Evolutionary conservation across 495 filamentous ascomycete species (phyloP).

Genomic region (Entonaema liquescens): DNA sequence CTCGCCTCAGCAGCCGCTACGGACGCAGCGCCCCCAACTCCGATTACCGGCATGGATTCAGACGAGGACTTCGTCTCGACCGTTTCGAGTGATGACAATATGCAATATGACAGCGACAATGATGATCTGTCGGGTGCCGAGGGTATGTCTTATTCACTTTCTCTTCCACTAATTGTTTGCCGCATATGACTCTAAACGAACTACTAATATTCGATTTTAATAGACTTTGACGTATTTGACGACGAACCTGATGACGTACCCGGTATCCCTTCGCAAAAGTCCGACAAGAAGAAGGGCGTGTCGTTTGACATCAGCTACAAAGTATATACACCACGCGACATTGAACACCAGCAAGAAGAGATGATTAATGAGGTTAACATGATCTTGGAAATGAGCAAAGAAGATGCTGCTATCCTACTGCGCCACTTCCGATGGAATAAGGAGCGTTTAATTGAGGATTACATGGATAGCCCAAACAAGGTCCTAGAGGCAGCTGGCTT

Average conservation of each 20-base stretch:
- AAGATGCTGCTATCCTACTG: conserved; percentile 87
- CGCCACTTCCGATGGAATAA: conserved; percentile 94
- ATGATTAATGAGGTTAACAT: conserved; percentile 88
- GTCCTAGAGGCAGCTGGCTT: conserved; percentile 89
- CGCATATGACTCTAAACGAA: not conserved
- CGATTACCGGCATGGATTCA: conserved; percentile 87
- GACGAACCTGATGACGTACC: conserved; percentile 78
- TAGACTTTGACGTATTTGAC: conserved; percentile 72
- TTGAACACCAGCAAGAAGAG: conserved; percentile 80
- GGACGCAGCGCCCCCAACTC: conserved; percentile 65
- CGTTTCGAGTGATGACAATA: conserved; percentile 79
- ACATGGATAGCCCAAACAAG: conserved; percentile 83
- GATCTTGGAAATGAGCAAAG: conserved; percentile 85
- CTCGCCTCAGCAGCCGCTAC: conserved; percentile 58
- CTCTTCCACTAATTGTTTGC: not conserved
- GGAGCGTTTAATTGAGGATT: conserved; percentile 90
- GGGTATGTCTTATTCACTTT: conserved; percentile 62
- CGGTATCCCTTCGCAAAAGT: conserved; percentile 81
- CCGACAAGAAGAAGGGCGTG: conserved; percentile 70
- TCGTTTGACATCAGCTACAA: conserved; percentile 87
- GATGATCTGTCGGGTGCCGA: conserved; percentile 73
- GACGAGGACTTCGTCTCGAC: conserved; percentile 95
- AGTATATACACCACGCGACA: conserved; percentile 79
- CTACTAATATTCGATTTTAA: not conserved
- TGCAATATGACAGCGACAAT: conserved; percentile 80